Base-by-base conservation (phyloP, 164 flowering plant species). In the Macadamia tetraphylla region DNA sequence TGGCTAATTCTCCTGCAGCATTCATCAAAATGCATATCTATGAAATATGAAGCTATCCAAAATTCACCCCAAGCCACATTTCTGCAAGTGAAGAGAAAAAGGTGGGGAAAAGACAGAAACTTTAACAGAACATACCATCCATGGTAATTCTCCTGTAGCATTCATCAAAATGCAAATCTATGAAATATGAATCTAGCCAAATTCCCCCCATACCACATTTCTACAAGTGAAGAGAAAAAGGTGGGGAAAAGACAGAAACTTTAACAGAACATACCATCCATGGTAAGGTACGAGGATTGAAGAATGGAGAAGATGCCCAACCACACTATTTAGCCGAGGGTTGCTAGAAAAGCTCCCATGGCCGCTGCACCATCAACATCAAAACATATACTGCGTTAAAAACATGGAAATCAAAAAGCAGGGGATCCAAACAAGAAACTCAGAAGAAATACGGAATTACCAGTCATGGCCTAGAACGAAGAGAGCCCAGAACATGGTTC, bases 401-500 rank as follows among this genome's bases (percentile, higher is more conserved):
- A 58, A 9, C n/a, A 76, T 35, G 40, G 18, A 77, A 48, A 66
- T 69, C 49, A 51, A 69, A 40, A 23, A 67, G 46, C 29, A 29
- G 53, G 44, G 68, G n/a, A 70, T 62, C 29, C 59, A 51, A 56
- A 65, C 42, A 58, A 18, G 60, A 31, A 46, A n/a, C 31, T 13
- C 2, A 23, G 18, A 62, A 57, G 40, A 35, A 35, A 35, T 6
- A 15, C 0, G 30, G 31, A n/a, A 42, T 30, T 79, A 91, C 94
- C 96, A 88, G 63, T 92, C 94, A 80, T 88, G 93, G 13, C 97
- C 97, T 64, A 91, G 85, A 73, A 89, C 96, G 78, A 91, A 93
- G 29, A 92, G 66, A 4, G 98, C 98, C 98, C 97, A 92, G 65
- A 92, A 89, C 87, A 92, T 82, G n/a, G 95, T 91, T 9, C 95